Evolutionary conservation across 1,284 basidiomycete species (phyloP).

Genomic region (Marasmius oreades): DNA sequence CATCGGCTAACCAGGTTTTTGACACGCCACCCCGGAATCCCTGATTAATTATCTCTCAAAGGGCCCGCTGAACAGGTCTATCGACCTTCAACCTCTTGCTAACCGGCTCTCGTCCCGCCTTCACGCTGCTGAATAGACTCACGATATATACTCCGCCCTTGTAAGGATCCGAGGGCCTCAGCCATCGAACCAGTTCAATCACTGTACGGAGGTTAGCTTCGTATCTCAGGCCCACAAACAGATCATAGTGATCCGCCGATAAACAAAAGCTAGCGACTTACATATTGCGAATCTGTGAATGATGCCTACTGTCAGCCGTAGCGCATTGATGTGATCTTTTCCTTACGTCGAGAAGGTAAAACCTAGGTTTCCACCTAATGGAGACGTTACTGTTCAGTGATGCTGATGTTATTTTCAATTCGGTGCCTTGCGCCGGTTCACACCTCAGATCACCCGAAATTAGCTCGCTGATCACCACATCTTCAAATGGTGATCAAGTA

Average conservation of each 20-base stretch:
- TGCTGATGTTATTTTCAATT: too few species aligned
- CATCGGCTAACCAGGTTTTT: background rate
- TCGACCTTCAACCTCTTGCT: background rate
- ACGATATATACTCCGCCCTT: background rate
- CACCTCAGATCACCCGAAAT: too few species aligned
- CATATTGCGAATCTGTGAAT: background rate
- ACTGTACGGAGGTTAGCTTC: background rate
- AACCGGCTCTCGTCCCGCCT: background rate
- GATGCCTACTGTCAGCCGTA: background rate
- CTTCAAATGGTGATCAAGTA: too few species aligned
- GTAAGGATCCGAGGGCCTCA: background rate
- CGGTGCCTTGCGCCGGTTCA: too few species aligned
- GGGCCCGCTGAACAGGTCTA: background rate
- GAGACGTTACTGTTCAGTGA: background rate
- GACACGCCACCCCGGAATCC: background rate
- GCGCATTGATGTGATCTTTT: background rate
- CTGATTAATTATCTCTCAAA: background rate
- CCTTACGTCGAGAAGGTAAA: background rate
- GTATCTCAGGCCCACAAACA: background rate
- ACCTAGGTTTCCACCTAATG: background rate
- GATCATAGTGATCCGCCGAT: background rate
- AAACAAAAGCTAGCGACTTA: background rate
- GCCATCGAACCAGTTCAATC: background rate
- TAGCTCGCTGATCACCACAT: too few species aligned
- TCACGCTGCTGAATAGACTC: background rate